A percentile compares a stretch with the other conserved stretches of the same genome.
Conservation (phyloP, 2,329 filamentous ascomycete species). For the Helicocarpus griseus region DNA sequence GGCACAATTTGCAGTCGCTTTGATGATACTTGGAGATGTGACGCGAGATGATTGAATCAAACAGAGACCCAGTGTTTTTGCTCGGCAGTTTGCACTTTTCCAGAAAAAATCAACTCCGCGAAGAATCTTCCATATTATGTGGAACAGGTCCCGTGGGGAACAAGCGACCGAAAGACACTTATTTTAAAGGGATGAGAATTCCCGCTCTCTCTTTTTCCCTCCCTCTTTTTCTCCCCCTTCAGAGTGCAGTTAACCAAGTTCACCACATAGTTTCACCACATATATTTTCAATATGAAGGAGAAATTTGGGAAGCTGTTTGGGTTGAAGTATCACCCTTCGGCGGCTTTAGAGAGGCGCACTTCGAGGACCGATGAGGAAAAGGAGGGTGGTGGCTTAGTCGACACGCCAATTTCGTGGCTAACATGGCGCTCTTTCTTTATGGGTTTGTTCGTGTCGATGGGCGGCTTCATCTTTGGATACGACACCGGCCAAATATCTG, state of each 20-base stretch:
- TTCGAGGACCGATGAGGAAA: background rate
- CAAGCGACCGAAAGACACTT: background rate
- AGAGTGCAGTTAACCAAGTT: background rate
- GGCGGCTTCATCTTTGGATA: slow-evolving; percentile 41
- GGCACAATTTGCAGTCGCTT: background rate
- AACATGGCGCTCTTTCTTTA: slow-evolving; percentile 34
- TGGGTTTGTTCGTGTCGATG: slow-evolving; percentile 39
- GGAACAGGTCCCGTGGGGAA: background rate
- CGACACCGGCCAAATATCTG: slow-evolving; percentile 33
- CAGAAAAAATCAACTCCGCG: background rate
- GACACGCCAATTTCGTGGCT: slow-evolving; percentile 35
- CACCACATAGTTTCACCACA: background rate
- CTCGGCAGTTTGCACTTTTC: background rate
- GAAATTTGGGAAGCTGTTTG: background rate
- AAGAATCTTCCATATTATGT: background rate
- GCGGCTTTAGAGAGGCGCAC: background rate
- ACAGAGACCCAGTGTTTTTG: background rate
- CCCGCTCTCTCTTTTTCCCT: too few relatives aligned
- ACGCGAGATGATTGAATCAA: background rate
- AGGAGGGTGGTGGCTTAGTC: slow-evolving; percentile 20
- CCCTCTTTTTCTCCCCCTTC: background rate
- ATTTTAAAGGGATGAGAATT: too few relatives aligned
- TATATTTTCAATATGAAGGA: background rate
- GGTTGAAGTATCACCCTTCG: background rate
- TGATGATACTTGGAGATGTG: background rate